Evolutionary conservation across 345 rosid genomes (phyloP), one percentile per base, ranked within the genome.

Genomic region (Eucalyptus leucophloia): DNA sequence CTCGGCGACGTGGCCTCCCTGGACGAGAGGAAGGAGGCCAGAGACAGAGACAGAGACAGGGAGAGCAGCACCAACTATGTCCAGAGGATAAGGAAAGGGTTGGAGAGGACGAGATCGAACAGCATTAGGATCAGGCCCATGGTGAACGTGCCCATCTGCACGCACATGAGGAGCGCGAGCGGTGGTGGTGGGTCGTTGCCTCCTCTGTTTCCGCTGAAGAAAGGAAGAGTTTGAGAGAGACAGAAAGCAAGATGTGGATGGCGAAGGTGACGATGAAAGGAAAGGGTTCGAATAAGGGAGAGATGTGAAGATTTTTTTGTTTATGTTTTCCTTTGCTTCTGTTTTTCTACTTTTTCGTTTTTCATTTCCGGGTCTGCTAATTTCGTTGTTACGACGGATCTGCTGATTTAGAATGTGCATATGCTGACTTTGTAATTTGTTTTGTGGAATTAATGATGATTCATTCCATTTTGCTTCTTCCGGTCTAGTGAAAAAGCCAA

Each of bases 91-190:
- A 88, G 88, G 89, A 90, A 88, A 86, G 89, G 89, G 86, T 58
- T 90, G 89, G 91, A 90, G 89, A 90, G 89, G 89, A 90, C 91
- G 37, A 90, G 89, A 54, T 65, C 89, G 26, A 85, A 47, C 40
- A 88, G 86, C 69, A 90, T 90, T 40, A 90, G 91, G 86, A 90
- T 90, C 87, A 86, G 91, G 72, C 91, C 91, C 6, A 85, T 90
- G 67, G 87, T 88, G 56, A 90, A 88, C 65, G 89, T 90, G 42
- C 89, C 91, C 45, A 86, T 88, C 30, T 90, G 91, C 88, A 88
- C 72, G 24, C 89, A 88, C 40, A 72, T 37, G 21, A 88, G 49
- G 86, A 87, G 53, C 80, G n/a, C 85, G 40, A 47, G 86, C 88
- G 87, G 72, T 34, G 86, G 58, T 37, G 51, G 87, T 16, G 65